phyloP scores from a whole-genome alignment of 2,329 filamentous ascomycete genomes.

The Cytospora piceicola region DNA sequence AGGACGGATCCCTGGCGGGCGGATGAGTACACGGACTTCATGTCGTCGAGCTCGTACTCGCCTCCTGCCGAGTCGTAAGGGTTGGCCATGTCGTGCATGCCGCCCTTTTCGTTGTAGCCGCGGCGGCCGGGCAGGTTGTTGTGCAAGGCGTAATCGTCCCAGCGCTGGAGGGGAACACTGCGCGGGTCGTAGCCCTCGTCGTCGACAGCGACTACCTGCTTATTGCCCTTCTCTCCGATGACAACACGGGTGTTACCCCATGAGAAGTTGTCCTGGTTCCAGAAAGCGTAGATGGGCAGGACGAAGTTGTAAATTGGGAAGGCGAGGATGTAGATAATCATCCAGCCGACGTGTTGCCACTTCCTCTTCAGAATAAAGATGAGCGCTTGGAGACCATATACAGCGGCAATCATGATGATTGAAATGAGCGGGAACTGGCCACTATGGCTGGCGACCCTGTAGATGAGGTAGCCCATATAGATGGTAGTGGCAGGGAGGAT shows the following conservation, averaged over 20 bases:
- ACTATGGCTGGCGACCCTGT: conserved; percentile 67
- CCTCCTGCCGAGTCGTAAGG: conserved; percentile 72
- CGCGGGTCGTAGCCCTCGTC: conserved; percentile 87
- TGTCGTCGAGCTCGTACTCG: conserved; percentile 94
- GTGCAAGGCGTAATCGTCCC: conserved; percentile 89
- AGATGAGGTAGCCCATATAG: conserved; percentile 88
- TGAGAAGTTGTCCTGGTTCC: conserved; percentile 98
- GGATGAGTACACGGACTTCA: conserved; percentile 94
- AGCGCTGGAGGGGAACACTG: conserved; percentile 90
- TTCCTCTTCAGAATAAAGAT: conserved; percentile 97
- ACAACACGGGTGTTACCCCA: conserved; percentile 99
- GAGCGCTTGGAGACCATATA: conserved; percentile 93
- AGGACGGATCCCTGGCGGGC: conserved; percentile 86
- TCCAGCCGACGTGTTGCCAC: conserved; percentile 99
- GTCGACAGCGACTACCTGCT: conserved; percentile 86
- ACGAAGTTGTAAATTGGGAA: conserved; percentile 93
- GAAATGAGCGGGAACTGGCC: conserved; percentile 87
- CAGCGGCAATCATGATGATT: conserved; percentile 83
- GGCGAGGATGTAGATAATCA: conserved; percentile 97
- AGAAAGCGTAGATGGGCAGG: conserved; percentile 96
- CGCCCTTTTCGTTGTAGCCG: conserved; percentile 66
- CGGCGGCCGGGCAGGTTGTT: conserved; percentile 93
- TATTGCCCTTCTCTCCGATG: conserved; percentile 88
- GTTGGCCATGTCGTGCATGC: conserved; percentile 69
- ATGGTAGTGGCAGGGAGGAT: conserved; percentile 87